Evolutionary conservation across 306 rosid species (phyloP).

Genomic region (Cicer bijugum): DNA sequence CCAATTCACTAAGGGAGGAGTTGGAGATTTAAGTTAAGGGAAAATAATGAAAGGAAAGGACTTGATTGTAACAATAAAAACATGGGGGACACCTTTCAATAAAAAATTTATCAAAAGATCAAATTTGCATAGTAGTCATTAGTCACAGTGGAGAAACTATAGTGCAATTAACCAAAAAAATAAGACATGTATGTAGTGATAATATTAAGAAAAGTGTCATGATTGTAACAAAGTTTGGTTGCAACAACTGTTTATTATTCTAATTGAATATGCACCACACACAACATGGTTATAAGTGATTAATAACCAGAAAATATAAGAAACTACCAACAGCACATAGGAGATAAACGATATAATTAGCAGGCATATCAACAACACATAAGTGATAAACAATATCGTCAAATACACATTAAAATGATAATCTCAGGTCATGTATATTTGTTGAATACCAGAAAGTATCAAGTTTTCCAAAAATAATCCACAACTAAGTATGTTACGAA

Average conservation of each 20-base stretch:
- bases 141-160: no score
- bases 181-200: background rate
- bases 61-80: background rate
- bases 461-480: constrained; percentile 12
- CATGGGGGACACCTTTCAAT: background rate
- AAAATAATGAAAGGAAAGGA: background rate
- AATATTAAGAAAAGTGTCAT: background rate
- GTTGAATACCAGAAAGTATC: constrained; percentile 1
- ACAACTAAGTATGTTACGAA: constrained; percentile 21
- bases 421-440: background rate
- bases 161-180: background rate
- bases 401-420: constrained; percentile 6
- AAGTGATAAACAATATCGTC: constrained; percentile 6
- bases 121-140: background rate
- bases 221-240: background rate
- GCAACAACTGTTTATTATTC: background rate
- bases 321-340: no score
- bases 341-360: background rate
- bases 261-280: background rate
- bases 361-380: constrained; percentile 1
- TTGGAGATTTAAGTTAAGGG: background rate
- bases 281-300: background rate
- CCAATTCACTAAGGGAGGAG: background rate
- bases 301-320: no score
- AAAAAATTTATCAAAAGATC: background rate